phyloP scores from a whole-genome alignment of 2,329 filamentous ascomycete genomes.

The Neonectria coccinea region DNA sequence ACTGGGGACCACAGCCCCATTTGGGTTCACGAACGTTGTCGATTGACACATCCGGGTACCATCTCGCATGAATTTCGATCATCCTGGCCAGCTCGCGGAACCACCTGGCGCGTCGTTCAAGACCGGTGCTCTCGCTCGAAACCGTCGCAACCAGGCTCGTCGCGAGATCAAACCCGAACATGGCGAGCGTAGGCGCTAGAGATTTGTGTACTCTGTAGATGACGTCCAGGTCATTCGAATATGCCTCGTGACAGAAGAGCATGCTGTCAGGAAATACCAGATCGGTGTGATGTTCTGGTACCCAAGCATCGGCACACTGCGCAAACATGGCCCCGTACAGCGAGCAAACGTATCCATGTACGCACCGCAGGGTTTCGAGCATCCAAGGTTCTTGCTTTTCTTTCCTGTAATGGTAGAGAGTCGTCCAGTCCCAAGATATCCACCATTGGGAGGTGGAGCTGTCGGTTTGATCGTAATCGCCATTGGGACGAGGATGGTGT shows the following conservation, averaged over 20 bases:
- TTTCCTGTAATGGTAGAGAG: background rate
- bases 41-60: background rate
- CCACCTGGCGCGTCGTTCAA: background rate
- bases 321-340: background rate
- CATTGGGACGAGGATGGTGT: background rate
- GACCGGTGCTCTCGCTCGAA: background rate
- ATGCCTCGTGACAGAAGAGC: background rate
- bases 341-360: background rate
- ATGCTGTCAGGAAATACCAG: background rate
- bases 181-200: background rate
- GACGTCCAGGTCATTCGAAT: background rate
- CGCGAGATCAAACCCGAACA: background rate
- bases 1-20: background rate
- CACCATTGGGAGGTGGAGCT: background rate
- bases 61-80: background rate
- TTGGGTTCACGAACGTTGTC: background rate
- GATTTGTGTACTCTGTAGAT: background rate
- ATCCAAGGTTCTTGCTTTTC: background rate
- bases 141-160: background rate
- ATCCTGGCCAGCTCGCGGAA: background rate
- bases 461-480: background rate
- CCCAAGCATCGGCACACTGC: background rate
- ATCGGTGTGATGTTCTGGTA: background rate
- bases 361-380: background rate
- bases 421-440: background rate